Conservation (phyloP, 331 rosid genomes). For the Quercus tomentella region DNA sequence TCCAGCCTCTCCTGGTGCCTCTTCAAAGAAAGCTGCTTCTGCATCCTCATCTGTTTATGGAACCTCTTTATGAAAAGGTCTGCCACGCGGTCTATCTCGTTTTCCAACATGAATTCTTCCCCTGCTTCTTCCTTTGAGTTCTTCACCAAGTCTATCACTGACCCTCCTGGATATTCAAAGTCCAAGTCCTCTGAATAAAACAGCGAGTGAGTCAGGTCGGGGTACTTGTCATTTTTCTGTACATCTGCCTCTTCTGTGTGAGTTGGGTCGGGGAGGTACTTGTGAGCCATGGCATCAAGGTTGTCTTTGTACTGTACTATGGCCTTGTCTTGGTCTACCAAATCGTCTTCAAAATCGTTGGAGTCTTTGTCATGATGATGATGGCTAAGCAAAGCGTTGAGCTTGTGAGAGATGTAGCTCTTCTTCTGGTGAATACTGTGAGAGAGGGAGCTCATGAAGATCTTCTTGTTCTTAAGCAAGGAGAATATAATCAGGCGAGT, state of each 20-base stretch:
- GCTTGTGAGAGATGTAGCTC: conserved; percentile 45
- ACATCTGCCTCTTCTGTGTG: background rate
- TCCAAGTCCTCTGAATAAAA: conserved; percentile 35
- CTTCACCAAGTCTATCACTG: conserved; percentile 65
- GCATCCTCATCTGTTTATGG: conserved; percentile 41
- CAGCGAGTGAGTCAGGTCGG: conserved; percentile 43
- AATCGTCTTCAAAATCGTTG: conserved; percentile 23
- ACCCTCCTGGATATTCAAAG: background rate
- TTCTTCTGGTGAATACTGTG: conserved; percentile 18
- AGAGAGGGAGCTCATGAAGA: conserved; percentile 42
- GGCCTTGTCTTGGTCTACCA: conserved; percentile 9
- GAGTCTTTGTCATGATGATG: background rate
- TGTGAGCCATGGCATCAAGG: conserved; percentile 20
- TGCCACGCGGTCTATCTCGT: conserved; percentile 59
- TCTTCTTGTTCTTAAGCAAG: conserved; percentile 39
- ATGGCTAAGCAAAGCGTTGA: conserved; percentile 37
- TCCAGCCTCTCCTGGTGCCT: conserved; percentile 24
- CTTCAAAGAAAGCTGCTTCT: conserved; percentile 52
- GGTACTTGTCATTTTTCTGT: conserved; percentile 31
- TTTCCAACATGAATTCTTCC: conserved; percentile 52
- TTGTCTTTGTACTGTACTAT: conserved; percentile 7
- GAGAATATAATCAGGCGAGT: conserved; percentile 62
- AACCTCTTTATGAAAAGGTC: conserved; percentile 56
- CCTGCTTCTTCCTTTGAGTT: conserved; percentile 57
- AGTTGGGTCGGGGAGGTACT: conserved; percentile 21